Conservation (phyloP, 2,329 filamentous ascomycete genomes). For the Trichothecium roseum region DNA sequence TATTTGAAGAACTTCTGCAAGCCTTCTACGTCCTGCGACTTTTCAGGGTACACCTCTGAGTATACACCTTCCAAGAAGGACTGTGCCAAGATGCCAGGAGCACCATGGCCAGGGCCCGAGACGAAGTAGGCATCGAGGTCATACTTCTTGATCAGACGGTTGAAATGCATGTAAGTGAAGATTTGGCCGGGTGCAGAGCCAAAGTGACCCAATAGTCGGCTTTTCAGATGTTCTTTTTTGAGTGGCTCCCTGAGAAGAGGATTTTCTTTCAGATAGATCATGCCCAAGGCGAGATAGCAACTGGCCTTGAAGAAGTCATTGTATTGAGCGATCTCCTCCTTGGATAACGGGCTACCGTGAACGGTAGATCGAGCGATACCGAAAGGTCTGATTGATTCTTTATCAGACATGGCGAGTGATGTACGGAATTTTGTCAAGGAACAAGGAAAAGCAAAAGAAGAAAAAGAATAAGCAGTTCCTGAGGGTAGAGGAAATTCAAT, state of each 20-base stretch:
- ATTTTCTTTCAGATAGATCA: slow-evolving; percentile 71
- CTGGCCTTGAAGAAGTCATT: slow-evolving; percentile 6
- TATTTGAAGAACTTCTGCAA: slow-evolving; percentile 71
- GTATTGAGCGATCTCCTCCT: slow-evolving; percentile 12
- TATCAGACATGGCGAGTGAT: slow-evolving; percentile 28
- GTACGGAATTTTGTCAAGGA: too few species aligned
- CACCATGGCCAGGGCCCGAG: slow-evolving; percentile 69
- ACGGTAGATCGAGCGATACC: slow-evolving; percentile 57
- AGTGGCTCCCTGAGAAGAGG: slow-evolving; percentile 61
- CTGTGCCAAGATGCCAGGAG: slow-evolving; percentile 65
- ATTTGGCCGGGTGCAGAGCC: slow-evolving; percentile 72
- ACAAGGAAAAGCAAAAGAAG: too few species aligned
- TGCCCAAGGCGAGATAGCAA: slow-evolving; percentile 35
- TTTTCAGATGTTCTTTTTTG: slow-evolving; percentile 61
- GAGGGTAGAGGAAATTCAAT: too few species aligned
- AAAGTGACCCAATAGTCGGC: slow-evolving; percentile 66
- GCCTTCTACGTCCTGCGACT: slow-evolving; percentile 56
- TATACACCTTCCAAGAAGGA: slow-evolving; percentile 71
- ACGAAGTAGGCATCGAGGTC: slow-evolving; percentile 63
- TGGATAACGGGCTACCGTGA: slow-evolving; percentile 47
- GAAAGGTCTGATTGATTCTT: slow-evolving; percentile 51
- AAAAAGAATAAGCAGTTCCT: too few species aligned
- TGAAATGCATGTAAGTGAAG: slow-evolving; percentile 76
- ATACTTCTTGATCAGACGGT: slow-evolving; percentile 73
- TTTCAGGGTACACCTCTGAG: slow-evolving; percentile 67